phyloP scores from a whole-genome alignment of 257 asterid species.

The Nicotiana paniculata region DNA sequence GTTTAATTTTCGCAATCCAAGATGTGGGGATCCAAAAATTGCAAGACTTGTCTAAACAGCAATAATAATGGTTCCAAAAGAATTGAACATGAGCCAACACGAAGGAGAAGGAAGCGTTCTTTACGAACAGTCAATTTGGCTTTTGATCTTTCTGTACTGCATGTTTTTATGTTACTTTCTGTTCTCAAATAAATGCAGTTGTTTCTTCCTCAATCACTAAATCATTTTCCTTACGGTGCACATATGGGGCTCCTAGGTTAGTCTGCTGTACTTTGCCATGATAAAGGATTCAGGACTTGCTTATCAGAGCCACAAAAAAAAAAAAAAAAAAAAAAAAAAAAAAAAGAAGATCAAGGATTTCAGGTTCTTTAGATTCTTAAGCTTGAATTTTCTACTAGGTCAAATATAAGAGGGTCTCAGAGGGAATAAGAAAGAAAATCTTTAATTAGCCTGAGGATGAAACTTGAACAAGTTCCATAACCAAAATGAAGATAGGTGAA shows the following conservation, averaged over 20 bases:
- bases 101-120: neutral
- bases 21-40: neutral
- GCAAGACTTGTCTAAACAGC: neutral
- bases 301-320: neutral
- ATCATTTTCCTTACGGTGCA: neutral
- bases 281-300: neutral
- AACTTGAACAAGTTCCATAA: neutral
- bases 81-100: neutral
- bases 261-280: neutral
- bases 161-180: neutral
- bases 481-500: neutral
- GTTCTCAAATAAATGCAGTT: neutral
- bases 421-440: neutral
- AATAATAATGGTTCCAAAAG: neutral
- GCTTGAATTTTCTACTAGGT: neutral
- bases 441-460: neutral
- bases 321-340: neutral
- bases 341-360: neutral
- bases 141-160: neutral
- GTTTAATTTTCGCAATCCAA: conserved; percentile 1
- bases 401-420: neutral
- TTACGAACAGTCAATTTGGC: neutral
- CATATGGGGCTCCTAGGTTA: neutral
- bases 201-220: neutral
- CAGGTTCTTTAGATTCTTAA: neutral